Evolutionary conservation across 495 filamentous ascomycete species (phyloP).

Genomic region (Copromyces sp.): DNA sequence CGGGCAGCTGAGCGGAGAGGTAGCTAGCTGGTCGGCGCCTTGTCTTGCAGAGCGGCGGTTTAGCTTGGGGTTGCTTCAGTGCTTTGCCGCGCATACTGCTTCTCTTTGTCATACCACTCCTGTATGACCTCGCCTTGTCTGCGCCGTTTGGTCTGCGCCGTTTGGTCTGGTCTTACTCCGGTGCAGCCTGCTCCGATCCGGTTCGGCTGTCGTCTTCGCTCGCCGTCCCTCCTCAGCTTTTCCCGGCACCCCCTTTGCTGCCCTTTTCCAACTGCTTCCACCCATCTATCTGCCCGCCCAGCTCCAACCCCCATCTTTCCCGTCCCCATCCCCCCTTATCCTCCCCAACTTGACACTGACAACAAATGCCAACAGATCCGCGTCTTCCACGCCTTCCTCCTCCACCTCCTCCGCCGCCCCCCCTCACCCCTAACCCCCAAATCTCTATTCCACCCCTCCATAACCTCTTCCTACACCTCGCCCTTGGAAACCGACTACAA

Average conservation of each 20-base stretch:
- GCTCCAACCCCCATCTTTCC: background rate
- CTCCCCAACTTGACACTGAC: background rate
- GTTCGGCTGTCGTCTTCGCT: background rate
- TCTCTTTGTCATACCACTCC: background rate
- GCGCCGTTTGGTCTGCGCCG: background rate
- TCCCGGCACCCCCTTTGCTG: background rate
- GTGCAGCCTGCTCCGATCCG: background rate
- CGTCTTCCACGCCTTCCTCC: constrained; percentile 50
- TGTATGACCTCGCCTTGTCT: background rate
- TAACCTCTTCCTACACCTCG: constrained; percentile 47
- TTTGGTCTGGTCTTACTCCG: background rate
- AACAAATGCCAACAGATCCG: constrained; percentile 36
- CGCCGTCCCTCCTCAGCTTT: background rate
- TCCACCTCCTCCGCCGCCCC: constrained; percentile 42
- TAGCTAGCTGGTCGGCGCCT: background rate
- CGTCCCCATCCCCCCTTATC: background rate
- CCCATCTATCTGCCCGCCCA: background rate
- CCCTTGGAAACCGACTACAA: constrained; percentile 73
- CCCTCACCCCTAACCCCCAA: constrained; percentile 31
- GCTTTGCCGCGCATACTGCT: background rate
- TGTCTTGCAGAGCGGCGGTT: background rate
- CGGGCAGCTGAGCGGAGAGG: background rate
- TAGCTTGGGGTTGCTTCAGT: background rate
- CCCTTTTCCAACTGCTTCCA: background rate
- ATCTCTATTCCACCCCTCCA: constrained; percentile 54